phyloP scores from a whole-genome alignment of 306 rosid species.

The Elaeagnus macrophylla region DNA sequence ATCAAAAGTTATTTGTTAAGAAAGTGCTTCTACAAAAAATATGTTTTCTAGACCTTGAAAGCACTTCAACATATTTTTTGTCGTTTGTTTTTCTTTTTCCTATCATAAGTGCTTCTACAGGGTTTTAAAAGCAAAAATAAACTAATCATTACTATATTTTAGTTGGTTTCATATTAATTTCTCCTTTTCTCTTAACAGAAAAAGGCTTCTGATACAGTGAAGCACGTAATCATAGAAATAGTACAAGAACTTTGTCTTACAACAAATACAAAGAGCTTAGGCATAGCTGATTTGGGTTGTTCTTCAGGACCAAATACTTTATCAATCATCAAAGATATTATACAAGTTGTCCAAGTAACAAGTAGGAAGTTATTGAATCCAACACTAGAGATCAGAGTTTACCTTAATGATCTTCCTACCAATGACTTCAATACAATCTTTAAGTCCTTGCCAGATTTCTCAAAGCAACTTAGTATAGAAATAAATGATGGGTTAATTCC shows the following conservation, averaged over 20 bases:
- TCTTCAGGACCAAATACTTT: slow-evolving; percentile 83
- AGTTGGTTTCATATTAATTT: no score
- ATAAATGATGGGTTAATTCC: slow-evolving; percentile 24
- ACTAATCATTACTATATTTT: no score
- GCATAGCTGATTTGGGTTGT: slow-evolving; percentile 91
- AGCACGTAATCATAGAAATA: slow-evolving; percentile 61
- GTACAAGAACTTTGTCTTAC: slow-evolving; percentile 47
- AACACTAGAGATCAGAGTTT: slow-evolving; percentile 55
- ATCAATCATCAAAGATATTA: slow-evolving; percentile 68
- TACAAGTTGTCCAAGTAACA: slow-evolving; percentile 40
- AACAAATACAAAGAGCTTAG: slow-evolving; percentile 57
- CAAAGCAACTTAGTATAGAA: slow-evolving; percentile 33
- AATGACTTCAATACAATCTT: slow-evolving; percentile 95
- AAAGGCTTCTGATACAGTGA: slow-evolving; percentile 64
- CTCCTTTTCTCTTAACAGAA: slow-evolving; percentile 46
- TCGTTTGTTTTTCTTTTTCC: no score
- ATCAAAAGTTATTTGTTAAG: no score
- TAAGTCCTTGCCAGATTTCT: slow-evolving; percentile 74
- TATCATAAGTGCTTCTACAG: no score
- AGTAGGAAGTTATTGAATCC: slow-evolving; percentile 35
- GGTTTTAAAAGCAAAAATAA: no score
- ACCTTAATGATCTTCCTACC: slow-evolving; percentile 86
- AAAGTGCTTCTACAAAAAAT: no score
- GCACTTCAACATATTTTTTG: no score
- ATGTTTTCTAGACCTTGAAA: no score